These are phyloP conservation scores for Ustilago tritici DNA, from an alignment of 1,284 basidiomycete genomes.

Conservation along the genomic window DNA sequence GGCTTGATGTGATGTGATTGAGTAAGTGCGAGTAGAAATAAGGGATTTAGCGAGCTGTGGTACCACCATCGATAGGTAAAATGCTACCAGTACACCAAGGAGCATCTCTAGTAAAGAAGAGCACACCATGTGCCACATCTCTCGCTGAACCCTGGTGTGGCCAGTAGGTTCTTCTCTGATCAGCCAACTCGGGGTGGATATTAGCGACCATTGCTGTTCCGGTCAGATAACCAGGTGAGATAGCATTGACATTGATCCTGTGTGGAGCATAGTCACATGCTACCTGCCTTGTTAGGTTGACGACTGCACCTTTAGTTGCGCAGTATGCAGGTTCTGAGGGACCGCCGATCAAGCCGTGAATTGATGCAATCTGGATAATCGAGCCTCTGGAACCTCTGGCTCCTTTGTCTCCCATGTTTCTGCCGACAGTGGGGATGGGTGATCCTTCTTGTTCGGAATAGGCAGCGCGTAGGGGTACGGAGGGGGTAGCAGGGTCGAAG, in stretches of 20 bases:
- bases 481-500: constrained; percentile 21
- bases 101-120: constrained; percentile 49
- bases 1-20: background rate
- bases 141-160: constrained; percentile 44
- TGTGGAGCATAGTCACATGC: constrained; percentile 50
- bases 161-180: constrained; percentile 38
- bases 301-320: constrained; percentile 43
- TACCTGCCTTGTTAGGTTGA: constrained; percentile 48
- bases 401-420: constrained; percentile 31
- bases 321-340: constrained; percentile 50
- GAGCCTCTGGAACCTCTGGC: constrained; percentile 43
- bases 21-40: background rate
- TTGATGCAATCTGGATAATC: constrained; percentile 50
- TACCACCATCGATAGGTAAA: constrained; percentile 50
- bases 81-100: constrained; percentile 53
- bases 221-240: constrained; percentile 41
- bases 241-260: constrained; percentile 53
- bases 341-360: constrained; percentile 53
- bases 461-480: constrained; percentile 18
- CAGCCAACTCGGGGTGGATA: constrained; percentile 32
- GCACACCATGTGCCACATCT: constrained; percentile 46
- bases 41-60: constrained; percentile 42
- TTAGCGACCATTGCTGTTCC: constrained; percentile 49
- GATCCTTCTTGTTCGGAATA: constrained; percentile 25
- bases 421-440: constrained; percentile 32